A percentile compares a stretch with the other conserved stretches of the same genome.
Conservation (phyloP, 495 filamentous ascomycete genomes). For the Cryomyces antarcticus region DNA sequence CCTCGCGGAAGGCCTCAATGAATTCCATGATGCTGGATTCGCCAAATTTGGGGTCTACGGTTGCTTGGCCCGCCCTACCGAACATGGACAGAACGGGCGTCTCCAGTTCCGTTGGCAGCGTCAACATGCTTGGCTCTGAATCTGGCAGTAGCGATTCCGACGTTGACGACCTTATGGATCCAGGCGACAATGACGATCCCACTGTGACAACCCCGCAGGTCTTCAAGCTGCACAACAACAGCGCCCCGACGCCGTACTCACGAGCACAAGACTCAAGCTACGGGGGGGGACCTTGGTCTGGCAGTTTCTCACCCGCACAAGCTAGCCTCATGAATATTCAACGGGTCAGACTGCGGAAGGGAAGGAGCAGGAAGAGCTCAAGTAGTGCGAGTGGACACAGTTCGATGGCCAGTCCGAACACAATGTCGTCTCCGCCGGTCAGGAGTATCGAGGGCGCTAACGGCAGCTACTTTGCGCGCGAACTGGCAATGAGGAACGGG, state of each 20-base stretch:
- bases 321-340: constrained; percentile 60
- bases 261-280: constrained; percentile 25
- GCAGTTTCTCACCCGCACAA: constrained; percentile 35
- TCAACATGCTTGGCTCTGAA: constrained; percentile 60
- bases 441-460: constrained; percentile 31
- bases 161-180: constrained; percentile 61
- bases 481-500: constrained; percentile 23
- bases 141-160: constrained; percentile 55
- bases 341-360: constrained; percentile 34
- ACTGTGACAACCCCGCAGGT: constrained; percentile 50
- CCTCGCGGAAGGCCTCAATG: constrained; percentile 30
- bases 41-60: constrained; percentile 20
- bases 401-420: constrained; percentile 44
- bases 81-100: constrained; percentile 47
- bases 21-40: constrained; percentile 25
- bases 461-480: constrained; percentile 14
- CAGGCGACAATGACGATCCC: constrained; percentile 58
- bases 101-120: constrained; percentile 71
- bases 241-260: constrained; percentile 26
- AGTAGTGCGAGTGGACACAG: constrained; percentile 51
- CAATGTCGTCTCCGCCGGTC: constrained; percentile 41
- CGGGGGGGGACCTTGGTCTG: constrained; percentile 29
- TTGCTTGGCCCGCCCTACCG: constrained; percentile 25
- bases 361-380: constrained; percentile 41
- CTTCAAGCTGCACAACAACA: constrained; percentile 27